phyloP scores from a whole-genome alignment of 345 rosid genomes.

The Syzygium aromaticum region DNA sequence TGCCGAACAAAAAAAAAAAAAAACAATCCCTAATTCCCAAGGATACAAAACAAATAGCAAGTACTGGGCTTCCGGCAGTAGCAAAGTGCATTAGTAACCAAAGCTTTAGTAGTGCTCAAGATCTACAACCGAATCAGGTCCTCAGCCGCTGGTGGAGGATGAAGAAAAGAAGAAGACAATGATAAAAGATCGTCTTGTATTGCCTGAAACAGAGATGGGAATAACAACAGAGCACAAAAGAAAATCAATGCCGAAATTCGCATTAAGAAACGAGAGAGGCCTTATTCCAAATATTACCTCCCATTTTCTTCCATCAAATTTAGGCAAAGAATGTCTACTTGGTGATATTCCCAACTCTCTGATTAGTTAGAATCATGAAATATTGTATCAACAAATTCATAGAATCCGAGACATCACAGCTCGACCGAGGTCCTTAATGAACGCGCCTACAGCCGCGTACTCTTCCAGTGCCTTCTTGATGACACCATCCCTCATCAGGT shows the following conservation, averaged over 20 bases:
- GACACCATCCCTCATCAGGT: constrained; percentile 6
- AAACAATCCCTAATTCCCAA: too few species aligned
- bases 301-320: too few species aligned
- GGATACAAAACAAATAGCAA: too few species aligned
- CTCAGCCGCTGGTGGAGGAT: too few species aligned
- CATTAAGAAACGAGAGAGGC: not conserved
- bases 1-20: too few species aligned
- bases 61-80: too few species aligned
- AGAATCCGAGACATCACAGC: not conserved
- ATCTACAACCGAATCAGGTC: not conserved
- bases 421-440: not conserved
- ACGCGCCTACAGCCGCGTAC: constrained; percentile 18
- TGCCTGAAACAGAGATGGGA: too few species aligned
- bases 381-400: not conserved
- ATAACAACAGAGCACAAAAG: not conserved
- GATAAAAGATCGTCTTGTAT: too few species aligned
- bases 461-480: constrained; percentile 25
- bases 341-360: not conserved
- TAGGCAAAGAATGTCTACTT: not conserved
- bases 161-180: too few species aligned
- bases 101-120: too few species aligned
- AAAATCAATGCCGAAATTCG: not conserved
- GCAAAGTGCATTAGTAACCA: too few species aligned
- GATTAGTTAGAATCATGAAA: not conserved
- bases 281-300: too few species aligned